Base-by-base conservation (phyloP, 306 rosid genomes). In the Prunus campanulata region DNA sequence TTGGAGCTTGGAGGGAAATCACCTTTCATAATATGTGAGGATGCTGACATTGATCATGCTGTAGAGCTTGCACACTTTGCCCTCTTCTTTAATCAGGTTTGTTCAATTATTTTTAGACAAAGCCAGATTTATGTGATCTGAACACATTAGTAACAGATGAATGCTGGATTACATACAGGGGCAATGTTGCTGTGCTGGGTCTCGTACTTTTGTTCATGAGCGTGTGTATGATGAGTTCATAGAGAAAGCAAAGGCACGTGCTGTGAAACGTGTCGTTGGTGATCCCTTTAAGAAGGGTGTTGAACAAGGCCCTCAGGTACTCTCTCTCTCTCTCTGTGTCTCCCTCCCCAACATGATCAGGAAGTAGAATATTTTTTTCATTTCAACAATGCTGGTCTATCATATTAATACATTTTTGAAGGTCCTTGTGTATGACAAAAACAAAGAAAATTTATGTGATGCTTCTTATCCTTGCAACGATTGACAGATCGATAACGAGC, bases 281-380 rank as follows among this genome's bases (percentile, higher is more conserved):
- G 98, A 94, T 86, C 97, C 97, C 65, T 94, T 94, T 81, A 94
- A 87, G 87, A 85, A 89, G 74, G 96, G 91, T 59, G 88, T 92
- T 22, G 98, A 94, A 81, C 98, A 94, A 86, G 98, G 97, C 72
- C 98, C 98, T 83, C 98, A 92, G 89, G 97, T 93, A 83, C 22
- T 25, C 52, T 57, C n/a, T 57, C 59, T 32, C 7, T 32, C 1
- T 39, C 44, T 20, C 20, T 20, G 20, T 6, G 2, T 7, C 44
- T 35, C 42, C 8, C 42, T 35, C 44, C 44, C 44, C 9, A 39
- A 7, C 44, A 39, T 6, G 44, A 39, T 39, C 44, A 39, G 44
- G 19, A 56, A 6, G 20, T 56, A 56, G 2, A 8, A 12, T 2
- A 10, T 56, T 8, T 20, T 18, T 6, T 39, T 5, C 20, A 32